A percentile compares a stretch with the other conserved stretches of the same genome.
These are phyloP conservation scores for Cladosporium colombiae DNA, from an alignment of 2,329 filamentous ascomycete genomes.

Conservation along the genomic window DNA sequence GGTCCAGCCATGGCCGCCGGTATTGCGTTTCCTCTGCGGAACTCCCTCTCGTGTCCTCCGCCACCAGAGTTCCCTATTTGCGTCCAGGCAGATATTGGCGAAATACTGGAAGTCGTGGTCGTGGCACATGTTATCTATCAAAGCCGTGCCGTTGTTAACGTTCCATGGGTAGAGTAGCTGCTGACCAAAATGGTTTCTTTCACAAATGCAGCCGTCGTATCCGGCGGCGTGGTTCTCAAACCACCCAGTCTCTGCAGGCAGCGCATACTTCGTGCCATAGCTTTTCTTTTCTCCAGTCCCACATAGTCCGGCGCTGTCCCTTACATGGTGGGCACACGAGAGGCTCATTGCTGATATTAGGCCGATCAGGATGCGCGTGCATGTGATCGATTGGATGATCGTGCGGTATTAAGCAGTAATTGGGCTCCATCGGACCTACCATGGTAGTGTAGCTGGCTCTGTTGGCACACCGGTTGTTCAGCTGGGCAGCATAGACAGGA, in stretches of 20 bases:
- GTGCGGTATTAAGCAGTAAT: neutral
- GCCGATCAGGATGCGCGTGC: neutral
- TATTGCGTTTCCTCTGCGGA: neutral
- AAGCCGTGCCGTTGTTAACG: neutral
- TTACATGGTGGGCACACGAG: neutral
- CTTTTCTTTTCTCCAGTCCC: neutral
- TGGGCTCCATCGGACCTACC: neutral
- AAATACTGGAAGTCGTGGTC: neutral
- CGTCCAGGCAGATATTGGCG: neutral
- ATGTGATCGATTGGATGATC: neutral
- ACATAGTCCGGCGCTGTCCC: neutral
- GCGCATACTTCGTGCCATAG: neutral
- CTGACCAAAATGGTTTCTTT: neutral
- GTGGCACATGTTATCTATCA: neutral
- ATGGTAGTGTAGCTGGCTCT: neutral
- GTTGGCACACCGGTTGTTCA: neutral
- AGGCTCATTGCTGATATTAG: neutral
- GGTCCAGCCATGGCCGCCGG: neutral
- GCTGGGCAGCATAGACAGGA: neutral
- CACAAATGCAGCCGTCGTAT: neutral
- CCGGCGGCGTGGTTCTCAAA: neutral
- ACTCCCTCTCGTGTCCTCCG: neutral
- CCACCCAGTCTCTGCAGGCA: neutral
- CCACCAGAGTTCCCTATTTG: neutral
- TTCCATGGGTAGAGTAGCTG: neutral